Base-by-base conservation (phyloP, 208 protist genomes). In the Acanthamoeba sp. region DNA sequence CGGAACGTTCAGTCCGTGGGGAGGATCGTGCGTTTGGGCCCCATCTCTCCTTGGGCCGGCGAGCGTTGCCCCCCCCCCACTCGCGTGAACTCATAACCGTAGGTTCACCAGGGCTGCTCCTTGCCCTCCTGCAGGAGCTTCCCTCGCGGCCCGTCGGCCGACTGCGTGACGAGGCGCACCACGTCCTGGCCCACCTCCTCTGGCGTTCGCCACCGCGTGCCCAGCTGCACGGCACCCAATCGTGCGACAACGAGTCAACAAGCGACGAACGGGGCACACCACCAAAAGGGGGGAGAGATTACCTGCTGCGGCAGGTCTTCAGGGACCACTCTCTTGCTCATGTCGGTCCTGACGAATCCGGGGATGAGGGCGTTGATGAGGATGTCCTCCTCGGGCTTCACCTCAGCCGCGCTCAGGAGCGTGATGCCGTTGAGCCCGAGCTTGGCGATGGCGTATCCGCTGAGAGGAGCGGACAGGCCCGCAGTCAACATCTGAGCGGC, bases 351-450 rank as follows among this genome's bases (percentile, higher is more conserved):
- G 18, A 82, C 73, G 20, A 82, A 82, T 5, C 73, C 73, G 3
- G 73, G 73, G 3, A 82, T 12, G 73, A 82, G 9, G 36, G 38
- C 73, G 73, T 82, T 82, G 24, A 82, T 32, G 38, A 52, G 73
- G 32, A 82, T 82, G 73, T 82, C 42, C 36, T 82, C 73, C 18
- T 82, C 73, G 32, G 73, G 66, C 66, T 76, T 76, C 24, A 82
- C 73, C 73, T 82, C 73, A 4, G 73, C 73, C 3, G 73, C 73
- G 73, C 7, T 82, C 73, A 82, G 29, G 73, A 82, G 32, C 9
- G 73, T 82, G 73, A 82, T 20, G 24, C 20, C 73, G 42, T 82
- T 50, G 24, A 82, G 36, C 10, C 14, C 73, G 27, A 82, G 40
- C 73, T 82, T 82, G 40, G 38, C 73, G 36, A 82, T 50, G 29